Evolutionary conservation across 805 yeast genomes (phyloP).

Genomic region (Henningerozyma blattae): DNA sequence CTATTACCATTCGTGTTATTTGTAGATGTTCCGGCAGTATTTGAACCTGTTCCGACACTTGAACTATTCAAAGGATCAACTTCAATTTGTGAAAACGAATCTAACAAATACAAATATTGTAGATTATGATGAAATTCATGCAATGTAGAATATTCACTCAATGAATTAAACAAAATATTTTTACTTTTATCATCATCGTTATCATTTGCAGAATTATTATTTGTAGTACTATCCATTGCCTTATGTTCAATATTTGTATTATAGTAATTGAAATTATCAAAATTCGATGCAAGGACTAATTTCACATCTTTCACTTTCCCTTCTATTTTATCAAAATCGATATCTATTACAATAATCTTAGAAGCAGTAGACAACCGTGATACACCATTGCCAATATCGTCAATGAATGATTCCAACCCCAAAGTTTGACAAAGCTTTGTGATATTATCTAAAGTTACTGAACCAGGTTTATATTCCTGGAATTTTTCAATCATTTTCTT

Average conservation of each 20-base stretch:
- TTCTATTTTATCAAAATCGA: conserved; percentile 19
- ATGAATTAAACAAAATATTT: conserved; percentile 22
- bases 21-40: no score
- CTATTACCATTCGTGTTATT: conserved; percentile 1
- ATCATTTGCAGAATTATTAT: background rate
- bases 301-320: conserved; percentile 23
- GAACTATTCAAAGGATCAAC: conserved; percentile 14
- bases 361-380: conserved; percentile 26
- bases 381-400: conserved; percentile 15
- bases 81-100: conserved; percentile 21
- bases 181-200: conserved; percentile 1
- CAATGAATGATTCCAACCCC: conserved; percentile 24
- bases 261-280: conserved; percentile 25
- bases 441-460: conserved; percentile 21
- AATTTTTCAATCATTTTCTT: conserved; percentile 20
- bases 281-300: conserved; percentile 25
- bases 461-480: conserved; percentile 24
- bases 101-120: conserved; percentile 21
- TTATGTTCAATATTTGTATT: conserved; percentile 4
- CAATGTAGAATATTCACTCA: conserved; percentile 17
- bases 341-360: conserved; percentile 26
- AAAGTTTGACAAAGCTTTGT: conserved; percentile 24
- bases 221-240: conserved; percentile 1
- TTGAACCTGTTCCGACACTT: conserved; percentile 1
- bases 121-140: conserved; percentile 23